A percentile compares a stretch with the other conserved stretches of the same genome.
These are phyloP conservation scores for Acorus gramineus DNA, from an alignment of 106 monocot genomes.

Conservation along the genomic window DNA sequence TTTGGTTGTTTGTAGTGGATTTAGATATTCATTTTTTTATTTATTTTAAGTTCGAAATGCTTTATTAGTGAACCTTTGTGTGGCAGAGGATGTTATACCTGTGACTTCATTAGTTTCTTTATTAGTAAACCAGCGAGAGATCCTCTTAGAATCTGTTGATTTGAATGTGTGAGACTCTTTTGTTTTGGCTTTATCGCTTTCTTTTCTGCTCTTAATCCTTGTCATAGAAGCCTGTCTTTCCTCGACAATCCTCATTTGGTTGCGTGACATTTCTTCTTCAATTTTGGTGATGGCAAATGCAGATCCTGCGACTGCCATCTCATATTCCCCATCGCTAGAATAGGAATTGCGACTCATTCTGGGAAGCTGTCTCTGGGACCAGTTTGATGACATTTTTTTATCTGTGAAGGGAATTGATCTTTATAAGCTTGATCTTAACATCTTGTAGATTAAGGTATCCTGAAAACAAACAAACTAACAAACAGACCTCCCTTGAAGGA, in stretches of 20 bases:
- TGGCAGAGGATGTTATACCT: no score
- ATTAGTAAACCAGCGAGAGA: conserved; percentile 41
- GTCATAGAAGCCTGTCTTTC: conserved; percentile 1
- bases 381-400: conserved; percentile 14
- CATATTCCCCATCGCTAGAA: conserved; percentile 24
- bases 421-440: no score
- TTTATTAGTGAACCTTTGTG: no score
- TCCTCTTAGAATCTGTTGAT: conserved; percentile 20
- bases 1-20: no score
- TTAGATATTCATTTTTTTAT: no score
- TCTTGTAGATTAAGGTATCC: no score
- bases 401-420: conserved; percentile 10
- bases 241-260: conserved; percentile 18
- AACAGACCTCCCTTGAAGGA: conserved; percentile 31
- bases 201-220: conserved; percentile 24
- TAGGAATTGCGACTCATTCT: conserved; percentile 22
- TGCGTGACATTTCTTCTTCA: conserved; percentile 22
- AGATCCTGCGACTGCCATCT: conserved; percentile 56
- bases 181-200: conserved; percentile 9
- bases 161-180: conserved; percentile 2
- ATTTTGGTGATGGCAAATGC: conserved; percentile 42
- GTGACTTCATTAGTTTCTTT: conserved; percentile 30
- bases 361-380: conserved; percentile 19
- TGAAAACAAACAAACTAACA: conserved; percentile 11
- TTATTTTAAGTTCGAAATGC: no score